Conservation (phyloP, 2,329 filamentous ascomycete genomes). For the Leptographium flavum region DNA sequence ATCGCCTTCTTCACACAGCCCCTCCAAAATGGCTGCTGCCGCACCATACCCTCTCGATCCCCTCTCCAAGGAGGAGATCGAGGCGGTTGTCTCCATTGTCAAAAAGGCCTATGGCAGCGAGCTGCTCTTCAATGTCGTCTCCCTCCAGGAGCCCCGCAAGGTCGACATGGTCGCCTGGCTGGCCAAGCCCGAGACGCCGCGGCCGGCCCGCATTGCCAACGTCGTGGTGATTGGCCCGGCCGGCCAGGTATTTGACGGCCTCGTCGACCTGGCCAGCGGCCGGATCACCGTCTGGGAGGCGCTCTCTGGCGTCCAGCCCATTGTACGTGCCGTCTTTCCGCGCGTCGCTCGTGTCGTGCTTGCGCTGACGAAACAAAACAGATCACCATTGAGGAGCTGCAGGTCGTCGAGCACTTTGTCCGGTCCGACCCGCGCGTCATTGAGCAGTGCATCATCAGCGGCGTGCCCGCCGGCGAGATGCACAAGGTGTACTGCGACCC, state of each 20-base stretch:
- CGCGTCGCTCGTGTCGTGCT: too few species aligned
- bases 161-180: constrained; percentile 72
- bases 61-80: constrained; percentile 58
- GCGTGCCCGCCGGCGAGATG: constrained; percentile 74
- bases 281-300: constrained; percentile 63
- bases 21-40: background rate
- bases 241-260: constrained; percentile 69
- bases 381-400: constrained; percentile 86
- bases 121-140: constrained; percentile 76
- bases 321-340: constrained; percentile 34
- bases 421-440: constrained; percentile 75
- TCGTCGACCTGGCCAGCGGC: constrained; percentile 55
- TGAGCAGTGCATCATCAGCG: constrained; percentile 74
- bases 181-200: constrained; percentile 41
- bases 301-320: constrained; percentile 64
- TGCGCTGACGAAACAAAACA: too few species aligned
- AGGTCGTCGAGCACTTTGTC: constrained; percentile 61
- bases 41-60: constrained; percentile 61
- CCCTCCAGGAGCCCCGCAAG: constrained; percentile 75
- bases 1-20: background rate
- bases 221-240: constrained; percentile 68
- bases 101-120: constrained; percentile 54
- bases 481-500: constrained; percentile 92
- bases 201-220: constrained; percentile 62
- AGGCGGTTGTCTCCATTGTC: constrained; percentile 52